phyloP scores from a whole-genome alignment of 768 basidiomycete genomes.

The Phlebiopsis flavidoalba region DNA sequence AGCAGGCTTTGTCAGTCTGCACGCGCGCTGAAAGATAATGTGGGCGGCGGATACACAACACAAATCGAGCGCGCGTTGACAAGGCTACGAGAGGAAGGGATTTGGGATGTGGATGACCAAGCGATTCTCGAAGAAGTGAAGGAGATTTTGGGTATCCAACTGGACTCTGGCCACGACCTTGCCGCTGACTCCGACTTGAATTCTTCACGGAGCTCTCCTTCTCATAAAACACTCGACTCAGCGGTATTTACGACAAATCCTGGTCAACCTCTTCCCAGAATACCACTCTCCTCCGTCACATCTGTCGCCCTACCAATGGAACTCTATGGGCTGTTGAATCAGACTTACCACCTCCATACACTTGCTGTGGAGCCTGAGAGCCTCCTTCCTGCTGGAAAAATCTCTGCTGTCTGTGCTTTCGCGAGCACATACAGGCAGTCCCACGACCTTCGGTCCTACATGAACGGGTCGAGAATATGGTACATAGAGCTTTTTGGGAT shows the following conservation, averaged over 20 bases:
- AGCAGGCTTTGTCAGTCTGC: neutral
- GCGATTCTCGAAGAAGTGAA: neutral
- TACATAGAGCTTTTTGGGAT: constrained; percentile 70
- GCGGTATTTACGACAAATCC: neutral
- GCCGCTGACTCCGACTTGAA: too few species aligned
- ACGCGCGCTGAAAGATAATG: neutral
- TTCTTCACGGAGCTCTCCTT: too few species aligned
- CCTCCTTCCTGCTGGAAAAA: constrained; percentile 67
- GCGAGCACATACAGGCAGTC: constrained; percentile 14
- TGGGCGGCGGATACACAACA: neutral
- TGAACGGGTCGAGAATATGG: constrained; percentile 40
- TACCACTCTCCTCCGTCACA: neutral
- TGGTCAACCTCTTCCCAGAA: neutral
- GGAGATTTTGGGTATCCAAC: too few species aligned
- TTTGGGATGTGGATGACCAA: constrained; percentile 9
- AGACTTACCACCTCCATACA: constrained; percentile 62
- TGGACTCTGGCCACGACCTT: too few species aligned
- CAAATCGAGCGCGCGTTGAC: neutral
- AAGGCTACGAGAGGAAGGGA: neutral
- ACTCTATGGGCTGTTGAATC: constrained; percentile 49
- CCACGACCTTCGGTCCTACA: constrained; percentile 29
- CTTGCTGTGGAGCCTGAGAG: constrained; percentile 56
- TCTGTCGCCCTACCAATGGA: constrained; percentile 44
- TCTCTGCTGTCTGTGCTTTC: constrained; percentile 63
- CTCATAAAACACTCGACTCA: neutral